These are phyloP conservation scores for Umbilicus rupestris DNA, from an alignment of 164 flowering plant species.

Conservation along the genomic window DNA sequence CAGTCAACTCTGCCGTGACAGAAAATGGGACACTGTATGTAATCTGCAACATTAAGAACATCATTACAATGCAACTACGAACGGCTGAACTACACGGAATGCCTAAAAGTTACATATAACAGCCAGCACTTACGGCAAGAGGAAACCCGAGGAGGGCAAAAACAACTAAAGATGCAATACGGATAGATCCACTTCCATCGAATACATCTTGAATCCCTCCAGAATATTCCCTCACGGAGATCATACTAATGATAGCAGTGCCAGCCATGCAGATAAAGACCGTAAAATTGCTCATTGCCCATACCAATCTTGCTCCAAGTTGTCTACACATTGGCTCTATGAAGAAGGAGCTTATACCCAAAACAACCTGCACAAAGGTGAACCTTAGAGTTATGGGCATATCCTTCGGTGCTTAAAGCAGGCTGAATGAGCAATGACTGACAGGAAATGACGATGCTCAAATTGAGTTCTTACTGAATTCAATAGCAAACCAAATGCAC, in stretches of 20 bases:
- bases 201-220: conserved; percentile 51
- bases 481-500: conserved; percentile 99
- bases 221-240: conserved; percentile 44
- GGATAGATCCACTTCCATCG: conserved; percentile 38
- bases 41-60: conserved; percentile 42
- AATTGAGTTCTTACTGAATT: conserved; percentile 91
- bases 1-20: conserved; percentile 82
- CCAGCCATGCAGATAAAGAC: conserved; percentile 88
- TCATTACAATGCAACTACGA: conserved; percentile 2
- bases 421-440: neutral
- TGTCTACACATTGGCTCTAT: conserved; percentile 86
- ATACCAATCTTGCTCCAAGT: conserved; percentile 73
- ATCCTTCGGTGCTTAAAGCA: neutral
- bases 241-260: conserved; percentile 74
- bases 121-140: conserved; percentile 59
- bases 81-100: neutral
- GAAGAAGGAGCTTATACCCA: conserved; percentile 81
- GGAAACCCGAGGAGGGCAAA: conserved; percentile 92
- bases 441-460: conserved; percentile 11
- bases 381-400: neutral
- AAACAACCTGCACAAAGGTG: conserved; percentile 55
- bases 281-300: conserved; percentile 87
- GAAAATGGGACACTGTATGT: conserved; percentile 94
- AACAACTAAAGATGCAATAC: conserved; percentile 59
- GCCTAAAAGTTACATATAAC: too few species aligned